Evolutionary conservation across 2,329 filamentous ascomycete species (phyloP).

Genomic region (Aspergillus sp.): DNA sequence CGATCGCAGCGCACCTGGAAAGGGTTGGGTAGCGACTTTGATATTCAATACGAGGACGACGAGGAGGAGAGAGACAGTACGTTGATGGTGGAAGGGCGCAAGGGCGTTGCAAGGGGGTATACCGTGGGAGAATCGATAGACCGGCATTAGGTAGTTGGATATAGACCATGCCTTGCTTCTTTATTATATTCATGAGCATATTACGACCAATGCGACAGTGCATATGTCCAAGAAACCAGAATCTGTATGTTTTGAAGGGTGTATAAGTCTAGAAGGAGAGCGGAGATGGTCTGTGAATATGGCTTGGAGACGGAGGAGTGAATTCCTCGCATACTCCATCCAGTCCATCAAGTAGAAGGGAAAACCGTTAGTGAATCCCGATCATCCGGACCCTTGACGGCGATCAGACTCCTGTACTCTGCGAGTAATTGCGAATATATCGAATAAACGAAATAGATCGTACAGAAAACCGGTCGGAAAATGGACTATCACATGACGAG

Average conservation of each 20-base stretch:
- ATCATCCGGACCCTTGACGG: no score
- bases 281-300: no score
- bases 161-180: no score
- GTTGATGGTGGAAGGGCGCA: constrained; percentile 77
- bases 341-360: no score
- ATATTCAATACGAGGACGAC: constrained; percentile 58
- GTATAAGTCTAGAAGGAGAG: no score
- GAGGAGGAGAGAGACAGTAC: constrained; percentile 53
- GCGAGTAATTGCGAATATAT: background rate
- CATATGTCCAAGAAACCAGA: no score
- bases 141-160: constrained; percentile 25
- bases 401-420: background rate
- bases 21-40: constrained; percentile 84
- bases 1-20: constrained; percentile 83
- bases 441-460: background rate
- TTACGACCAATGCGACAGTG: no score
- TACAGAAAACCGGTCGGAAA: constrained; percentile 1
- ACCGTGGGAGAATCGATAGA: constrained; percentile 61
- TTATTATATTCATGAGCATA: no score
- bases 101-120: constrained; percentile 87
- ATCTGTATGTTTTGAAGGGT: no score
- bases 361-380: no score
- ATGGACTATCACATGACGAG: constrained; percentile 25
- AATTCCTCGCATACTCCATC: no score
- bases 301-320: no score